Base-by-base conservation (phyloP, 2,329 filamentous ascomycete species). In the Alternaria triticina region DNA sequence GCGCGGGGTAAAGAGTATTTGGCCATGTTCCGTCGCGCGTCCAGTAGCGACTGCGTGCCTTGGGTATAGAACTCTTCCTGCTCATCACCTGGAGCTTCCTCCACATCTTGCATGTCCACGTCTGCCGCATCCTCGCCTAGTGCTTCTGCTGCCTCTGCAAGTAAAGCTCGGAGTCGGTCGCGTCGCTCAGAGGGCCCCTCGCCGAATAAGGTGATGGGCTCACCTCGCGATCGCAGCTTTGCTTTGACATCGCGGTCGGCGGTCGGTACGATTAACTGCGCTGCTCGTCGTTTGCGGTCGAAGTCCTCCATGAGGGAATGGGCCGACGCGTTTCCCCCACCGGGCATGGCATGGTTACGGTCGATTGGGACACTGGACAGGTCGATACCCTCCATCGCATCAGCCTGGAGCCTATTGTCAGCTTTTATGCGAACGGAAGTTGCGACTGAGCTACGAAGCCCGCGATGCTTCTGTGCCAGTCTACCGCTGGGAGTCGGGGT, bases 141-240 rank as follows among this genome's bases (percentile, higher is more conserved):
- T 67, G 87, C 86, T 76, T 94, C 91, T 2, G 88, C 87, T 68
- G 93, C 87, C 55, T 90, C 88, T 3, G 90, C 90, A 68, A 99
- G 83, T 27, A 97, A 83, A 73, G 93, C 91, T 67, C 96, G 89
- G 73, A 99, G 81, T 68, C 96, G 89, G 76, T 97, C 94, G 83
- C 96, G 87, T 63, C 96, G 86, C 73, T 98, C 95, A 25, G 88
- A 90, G 1, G 90, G 90, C 0, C 92, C 93, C 82, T 99, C 96
- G 62, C 94, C 96, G 69, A 99, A 99, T 0, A 98, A 85, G 0
- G 95, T 99, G 59, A 98, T 89, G 11, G 96, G 96, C 77, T 99
- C 92, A n/a, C 92, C 93, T 67, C 97, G 86, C 74, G 96, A 91
- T 69, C 96, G 89, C 46, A 73, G 62, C 59, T 66, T 70, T 40